Evolutionary conservation across 116 monocot species (phyloP), one percentile per base, ranked within the genome.

Genomic region (Phalaenopsis hybrid): DNA sequence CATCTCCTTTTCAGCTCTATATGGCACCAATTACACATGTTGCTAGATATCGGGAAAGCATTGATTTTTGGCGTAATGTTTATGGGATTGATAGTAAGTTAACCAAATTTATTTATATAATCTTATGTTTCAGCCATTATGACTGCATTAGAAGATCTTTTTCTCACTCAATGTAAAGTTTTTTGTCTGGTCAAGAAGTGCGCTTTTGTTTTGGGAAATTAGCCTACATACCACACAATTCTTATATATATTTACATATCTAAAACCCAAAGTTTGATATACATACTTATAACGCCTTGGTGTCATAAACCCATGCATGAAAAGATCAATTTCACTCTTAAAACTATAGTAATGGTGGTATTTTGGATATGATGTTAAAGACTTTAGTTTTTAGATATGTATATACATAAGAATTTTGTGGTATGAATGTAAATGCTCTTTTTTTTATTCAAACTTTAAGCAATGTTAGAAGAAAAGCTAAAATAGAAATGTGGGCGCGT

Each of bases 51-150:
- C 67, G 72, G 76, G 91, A 90, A 68, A 95, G 92, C 79, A 90
- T 99, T 81, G 99, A 99, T 77, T 99, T 99, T 82, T 99, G 99
- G 99, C 90, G 87, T 81, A 78, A 99, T 90, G 99, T 99, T 18
- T 99, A 99, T 81, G 95, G 99, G n/a, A 99, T 99, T 84, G 87
- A 99, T 84, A 99, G 99, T 99, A 89, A 99, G 95, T 91, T 44
- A 63, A 21, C 43, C 50, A 23, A 77, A 37, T 77, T 25, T 77
- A 23, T 45, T 75, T 51, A 11, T 49, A 77, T 51, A 9, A 51
- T 51, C 17, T 43, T 45, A 75, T 75, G 75, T n/a, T 37, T 23
- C 43, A 50, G n/a, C 28, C 16, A 23, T 25, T 77, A 44, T 25
- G 25, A 77, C 49, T 17, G 18, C 45, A 70, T 70, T 70, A 70